A percentile compares a stretch with the other conserved stretches of the same genome.
Evolutionary conservation across 1,139 yeast genomes (phyloP).

Genomic region (Sugiyamaella neomexicana): DNA sequence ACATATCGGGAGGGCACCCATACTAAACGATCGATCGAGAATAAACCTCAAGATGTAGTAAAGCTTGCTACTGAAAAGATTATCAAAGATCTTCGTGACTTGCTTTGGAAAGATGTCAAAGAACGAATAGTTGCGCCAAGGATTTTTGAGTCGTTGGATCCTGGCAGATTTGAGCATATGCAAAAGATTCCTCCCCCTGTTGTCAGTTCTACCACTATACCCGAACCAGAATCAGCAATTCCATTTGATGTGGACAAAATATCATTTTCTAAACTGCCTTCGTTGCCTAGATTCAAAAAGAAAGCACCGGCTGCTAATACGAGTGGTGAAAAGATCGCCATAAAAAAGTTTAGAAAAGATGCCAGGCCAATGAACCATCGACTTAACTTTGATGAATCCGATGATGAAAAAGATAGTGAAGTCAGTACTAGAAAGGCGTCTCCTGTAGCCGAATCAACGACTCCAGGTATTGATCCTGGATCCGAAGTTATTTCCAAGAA

Average conservation of each 20-base stretch:
- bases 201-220: too few relatives aligned
- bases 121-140: conserved; percentile 74
- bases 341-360: conserved; percentile 29
- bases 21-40: neutral
- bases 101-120: conserved; percentile 69
- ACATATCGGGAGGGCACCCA: conserved; percentile 6
- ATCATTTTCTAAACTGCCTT: conserved; percentile 30
- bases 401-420: conserved; percentile 50
- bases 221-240: conserved; percentile 4
- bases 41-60: conserved; percentile 32
- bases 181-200: neutral
- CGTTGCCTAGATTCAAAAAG: conserved; percentile 54
- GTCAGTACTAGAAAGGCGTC: conserved; percentile 44
- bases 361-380: conserved; percentile 71
- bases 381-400: conserved; percentile 49
- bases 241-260: conserved; percentile 16
- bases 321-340: neutral
- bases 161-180: conserved; percentile 8
- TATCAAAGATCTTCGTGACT: conserved; percentile 61
- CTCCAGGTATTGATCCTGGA: conserved; percentile 19
- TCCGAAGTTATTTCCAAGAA: conserved; percentile 18
- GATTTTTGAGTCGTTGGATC: conserved; percentile 58
- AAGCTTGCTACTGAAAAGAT: conserved; percentile 62
- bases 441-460: conserved; percentile 41
- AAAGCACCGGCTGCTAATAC: conserved; percentile 25